Evolutionary conservation across 176 grass and related monocot species (phyloP), one percentile per base, ranked within the genome.

Genomic region (Otatea glauca): DNA sequence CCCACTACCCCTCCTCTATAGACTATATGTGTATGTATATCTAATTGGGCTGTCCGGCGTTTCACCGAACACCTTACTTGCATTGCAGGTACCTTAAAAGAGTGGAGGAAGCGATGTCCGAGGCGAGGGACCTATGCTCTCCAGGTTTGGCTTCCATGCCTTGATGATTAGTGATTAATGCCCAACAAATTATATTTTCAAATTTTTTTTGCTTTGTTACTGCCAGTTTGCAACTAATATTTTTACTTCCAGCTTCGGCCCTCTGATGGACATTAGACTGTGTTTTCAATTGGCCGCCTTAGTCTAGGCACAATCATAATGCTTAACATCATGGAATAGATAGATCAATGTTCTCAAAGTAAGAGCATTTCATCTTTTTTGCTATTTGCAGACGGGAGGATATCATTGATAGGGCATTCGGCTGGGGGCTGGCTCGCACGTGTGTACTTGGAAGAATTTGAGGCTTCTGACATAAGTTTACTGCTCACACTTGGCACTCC

Each of bases 371-470:
- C 14, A 5, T 18, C 27, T 42, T 77, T 39, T 1, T 49, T 74
- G 25, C 6, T 82, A 24, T 50, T 75, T 86, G 80, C 83, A 98
- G 96, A 70, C 75, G 82, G 69, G n/a, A 82, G 74, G 53, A 64
- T 98, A 72, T 92, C 96, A 62, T 49, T 98, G 74, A 89, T 98
- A 78, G 96, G 91, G 48, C 96, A 98, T 91, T 98, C 96, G 9
- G 96, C 96, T 43, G 93, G 96, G 16, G 93, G 96, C 16, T 98
- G 96, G 91, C 93, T 98, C 0, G 91, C 93, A 0, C 93, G 96
- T 0, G 82, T 98, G 21, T 98, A 98, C 81, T 81, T 94, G 87
- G 80, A 90, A 53, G 92, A 98, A 76, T 95, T 92, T 44, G 89
- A 90, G 41, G 37, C 72, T 48, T 90, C 89, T 34, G 81, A 95